phyloP scores from a whole-genome alignment of 23 red algal genomes.

The Gracilaria gracilis region DNA sequence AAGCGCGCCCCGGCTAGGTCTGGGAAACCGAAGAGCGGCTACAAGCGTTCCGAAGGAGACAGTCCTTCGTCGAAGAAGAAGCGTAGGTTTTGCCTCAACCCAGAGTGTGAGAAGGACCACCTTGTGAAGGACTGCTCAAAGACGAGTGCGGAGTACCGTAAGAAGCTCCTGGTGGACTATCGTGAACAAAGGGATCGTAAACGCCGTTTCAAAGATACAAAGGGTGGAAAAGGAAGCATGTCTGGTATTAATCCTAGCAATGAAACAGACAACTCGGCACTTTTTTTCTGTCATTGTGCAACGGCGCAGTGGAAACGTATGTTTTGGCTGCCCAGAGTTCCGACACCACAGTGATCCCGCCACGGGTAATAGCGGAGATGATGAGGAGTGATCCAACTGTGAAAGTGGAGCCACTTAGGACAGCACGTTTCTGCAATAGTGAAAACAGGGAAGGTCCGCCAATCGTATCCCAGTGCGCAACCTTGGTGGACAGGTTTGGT shows the following conservation, averaged over 20 bases:
- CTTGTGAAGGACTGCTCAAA: slow-evolving; percentile 9
- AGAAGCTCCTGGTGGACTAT: not conserved
- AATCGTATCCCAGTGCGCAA: too few species aligned
- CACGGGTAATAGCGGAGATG: not conserved
- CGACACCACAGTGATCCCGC: slow-evolving; percentile 20
- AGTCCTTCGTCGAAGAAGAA: too few species aligned
- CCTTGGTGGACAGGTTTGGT: too few species aligned
- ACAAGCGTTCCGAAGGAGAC: too few species aligned
- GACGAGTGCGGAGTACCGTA: not conserved
- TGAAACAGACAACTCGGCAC: not conserved
- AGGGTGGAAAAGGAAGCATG: not conserved
- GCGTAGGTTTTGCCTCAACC: slow-evolving; percentile 23
- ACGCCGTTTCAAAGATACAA: not conserved
- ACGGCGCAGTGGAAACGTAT: slow-evolving; percentile 26
- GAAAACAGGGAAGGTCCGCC: not conserved
- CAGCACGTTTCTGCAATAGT: not conserved
- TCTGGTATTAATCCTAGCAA: not conserved
- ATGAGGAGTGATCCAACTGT: not conserved
- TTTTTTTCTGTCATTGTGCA: not conserved
- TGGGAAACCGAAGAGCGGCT: too few species aligned
- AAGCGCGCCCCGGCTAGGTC: too few species aligned
- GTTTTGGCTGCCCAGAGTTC: slow-evolving; percentile 20
- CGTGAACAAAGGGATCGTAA: not conserved
- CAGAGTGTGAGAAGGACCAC: slow-evolving; percentile 16
- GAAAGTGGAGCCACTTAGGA: not conserved